These are phyloP conservation scores for Staphylotrichum longicolle DNA, from an alignment of 495 filamentous ascomycete genomes.

Conservation along the genomic window DNA sequence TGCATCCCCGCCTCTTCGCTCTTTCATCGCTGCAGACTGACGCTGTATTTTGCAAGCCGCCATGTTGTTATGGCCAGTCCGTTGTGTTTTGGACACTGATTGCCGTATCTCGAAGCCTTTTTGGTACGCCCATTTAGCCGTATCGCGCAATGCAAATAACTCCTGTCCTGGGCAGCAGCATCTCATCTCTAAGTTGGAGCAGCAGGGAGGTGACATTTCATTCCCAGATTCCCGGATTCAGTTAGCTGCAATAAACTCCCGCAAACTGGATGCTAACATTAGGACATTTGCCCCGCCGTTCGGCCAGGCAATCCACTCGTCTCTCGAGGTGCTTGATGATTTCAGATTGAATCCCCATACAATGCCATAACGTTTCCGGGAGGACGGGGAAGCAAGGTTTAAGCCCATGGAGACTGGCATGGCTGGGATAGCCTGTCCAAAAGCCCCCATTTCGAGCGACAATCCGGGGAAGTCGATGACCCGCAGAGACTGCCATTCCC, in stretches of 20 bases:
- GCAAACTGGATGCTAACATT: conserved; percentile 8
- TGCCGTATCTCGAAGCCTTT: neutral
- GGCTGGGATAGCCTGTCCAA: conserved; percentile 7
- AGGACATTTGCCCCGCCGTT: neutral
- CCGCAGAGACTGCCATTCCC: neutral
- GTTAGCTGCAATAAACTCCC: conserved; percentile 9
- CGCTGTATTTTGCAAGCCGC: too few species aligned
- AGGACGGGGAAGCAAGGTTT: neutral
- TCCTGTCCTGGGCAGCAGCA: neutral
- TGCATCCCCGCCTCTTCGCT: too few species aligned
- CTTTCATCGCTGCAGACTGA: too few species aligned
- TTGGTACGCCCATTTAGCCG: conserved; percentile 8
- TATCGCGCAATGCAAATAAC: conserved; percentile 1
- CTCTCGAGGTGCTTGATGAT: neutral
- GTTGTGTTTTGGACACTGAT: neutral
- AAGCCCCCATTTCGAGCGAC: neutral
- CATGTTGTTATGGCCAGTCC: too few species aligned
- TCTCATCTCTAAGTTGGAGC: neutral
- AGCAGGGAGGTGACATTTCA: conserved; percentile 4
- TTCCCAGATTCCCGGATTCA: conserved; percentile 10
- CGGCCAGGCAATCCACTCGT: neutral
- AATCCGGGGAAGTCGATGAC: neutral
- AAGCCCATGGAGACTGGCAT: neutral
- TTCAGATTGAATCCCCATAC: neutral
- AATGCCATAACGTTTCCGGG: neutral